Conservation (phyloP, 75 land plant genomes). For the Picea glauca region DNA sequence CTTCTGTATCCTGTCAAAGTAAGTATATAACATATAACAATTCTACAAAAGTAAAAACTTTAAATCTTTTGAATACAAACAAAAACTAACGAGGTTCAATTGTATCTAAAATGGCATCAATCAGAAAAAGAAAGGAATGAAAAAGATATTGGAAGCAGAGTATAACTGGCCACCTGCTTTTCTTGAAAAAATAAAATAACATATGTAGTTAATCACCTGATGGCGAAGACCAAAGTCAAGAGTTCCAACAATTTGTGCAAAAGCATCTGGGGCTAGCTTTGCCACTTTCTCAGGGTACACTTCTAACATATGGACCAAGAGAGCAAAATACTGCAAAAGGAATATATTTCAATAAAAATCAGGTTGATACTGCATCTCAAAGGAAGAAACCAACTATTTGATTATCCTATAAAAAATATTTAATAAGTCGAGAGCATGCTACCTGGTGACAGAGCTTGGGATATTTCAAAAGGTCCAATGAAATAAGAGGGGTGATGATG, state of each 20-base stretch:
- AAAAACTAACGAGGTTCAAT: neutral
- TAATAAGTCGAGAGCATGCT: constrained; percentile 12
- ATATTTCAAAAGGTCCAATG: constrained; percentile 87
- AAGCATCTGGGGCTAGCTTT: constrained; percentile 64
- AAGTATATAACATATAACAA: neutral
- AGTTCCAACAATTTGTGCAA: constrained; percentile 63
- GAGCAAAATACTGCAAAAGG: constrained; percentile 75
- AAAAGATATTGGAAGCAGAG: neutral
- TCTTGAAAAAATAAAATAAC: neutral
- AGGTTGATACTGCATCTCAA: neutral
- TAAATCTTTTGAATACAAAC: neutral
- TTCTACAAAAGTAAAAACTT: neutral
- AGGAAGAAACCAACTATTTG: neutral
- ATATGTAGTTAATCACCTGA: constrained; percentile 45
- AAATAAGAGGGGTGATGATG: constrained; percentile 86
- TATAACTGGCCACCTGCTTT: neutral
- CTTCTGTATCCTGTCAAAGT: constrained; percentile 71
- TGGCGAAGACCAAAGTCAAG: constrained; percentile 88
- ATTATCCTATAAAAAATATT: neutral
- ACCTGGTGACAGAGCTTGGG: constrained; percentile 93
- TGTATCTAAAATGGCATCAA: neutral
- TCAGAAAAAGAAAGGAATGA: neutral
- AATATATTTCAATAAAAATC: neutral
- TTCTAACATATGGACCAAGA: constrained; percentile 90
- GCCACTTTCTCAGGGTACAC: constrained; percentile 97